Evolutionary conservation across 345 rosid species (phyloP).

Genomic region (Eutrema japonicum): DNA sequence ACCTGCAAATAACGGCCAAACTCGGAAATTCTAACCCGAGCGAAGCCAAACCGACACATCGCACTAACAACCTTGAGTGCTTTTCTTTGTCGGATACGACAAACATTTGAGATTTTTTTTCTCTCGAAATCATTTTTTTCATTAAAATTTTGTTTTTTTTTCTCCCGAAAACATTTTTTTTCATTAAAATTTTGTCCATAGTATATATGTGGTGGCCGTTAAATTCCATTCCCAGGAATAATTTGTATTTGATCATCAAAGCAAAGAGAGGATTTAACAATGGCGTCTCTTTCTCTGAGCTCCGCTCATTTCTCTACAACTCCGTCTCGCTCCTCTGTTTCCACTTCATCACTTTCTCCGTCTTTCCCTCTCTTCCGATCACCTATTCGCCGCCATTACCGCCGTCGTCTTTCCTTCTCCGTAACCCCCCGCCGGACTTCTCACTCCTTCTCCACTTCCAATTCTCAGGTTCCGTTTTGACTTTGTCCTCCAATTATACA

Average conservation of each 20-base stretch:
- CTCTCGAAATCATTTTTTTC: no score
- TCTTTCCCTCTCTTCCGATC: constrained; percentile 39
- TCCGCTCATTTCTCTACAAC: constrained; percentile 43
- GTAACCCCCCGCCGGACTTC: constrained; percentile 27
- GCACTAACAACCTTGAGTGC: no score
- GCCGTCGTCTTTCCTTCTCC: constrained; percentile 41
- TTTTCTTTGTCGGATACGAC: no score
- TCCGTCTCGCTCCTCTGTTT: constrained; percentile 34
- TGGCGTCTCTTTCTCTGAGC: constrained; percentile 42
- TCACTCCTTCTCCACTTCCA: neutral
- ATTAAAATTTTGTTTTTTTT: no score
- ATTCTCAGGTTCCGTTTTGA: constrained; percentile 10
- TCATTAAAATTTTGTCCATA: neutral
- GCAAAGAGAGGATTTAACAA: constrained; percentile 8
- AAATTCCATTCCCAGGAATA: neutral
- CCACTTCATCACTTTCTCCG: constrained; percentile 44
- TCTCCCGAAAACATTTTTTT: no score
- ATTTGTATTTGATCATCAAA: constrained; percentile 14
- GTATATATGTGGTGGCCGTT: constrained; percentile 10
- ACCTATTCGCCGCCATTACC: constrained; percentile 31
- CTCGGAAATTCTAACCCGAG: no score
- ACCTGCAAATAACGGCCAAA: no score
- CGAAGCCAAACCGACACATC: no score
- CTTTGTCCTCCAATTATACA: no score
- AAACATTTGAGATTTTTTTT: no score